Evolutionary conservation across 495 filamentous ascomycete genomes (phyloP), one percentile per base, ranked within the genome.

Genomic region (Lasiosphaeria ovina): DNA sequence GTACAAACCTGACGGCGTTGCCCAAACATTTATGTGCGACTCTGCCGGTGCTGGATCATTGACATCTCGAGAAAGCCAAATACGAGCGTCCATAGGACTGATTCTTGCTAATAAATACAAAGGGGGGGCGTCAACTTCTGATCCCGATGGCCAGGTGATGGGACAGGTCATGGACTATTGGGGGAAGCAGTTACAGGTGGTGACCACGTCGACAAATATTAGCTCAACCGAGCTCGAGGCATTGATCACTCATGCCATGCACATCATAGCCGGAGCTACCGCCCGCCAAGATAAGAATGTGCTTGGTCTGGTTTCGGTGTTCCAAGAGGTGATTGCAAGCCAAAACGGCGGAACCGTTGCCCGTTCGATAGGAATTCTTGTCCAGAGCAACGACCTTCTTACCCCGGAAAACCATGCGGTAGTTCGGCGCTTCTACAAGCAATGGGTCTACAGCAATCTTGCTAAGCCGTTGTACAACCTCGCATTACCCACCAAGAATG

Each of bases 51-150:
- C 67, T 35, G 64, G 56, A 16, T 14, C n/a, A 3, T 56, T 57
- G 3, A 53, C 60, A 11, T 45, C 58, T 8, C 35, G 56, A n/a
- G 49, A 50, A 55, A 61, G 51, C 38, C 57, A 72, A 34, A 65
- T 69, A 24, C 64, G 66, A 40, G 68, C 63, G n/a, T 63, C 69
- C 24, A 69, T 73, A 32, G 63, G 67, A 1, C 54, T 64, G 6
- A 69, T 75, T 8, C 65, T 74, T 11, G 65, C 70, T 50, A 74
- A 75, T 62, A 75, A 74, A 57, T 69, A 73, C 70, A 71, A 70
- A 35, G 61, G 63, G 6, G 67, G 63, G 3, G 62, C 65, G 3
- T 62, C 61, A n/a, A 66, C 67, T 2, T 58, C 62, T 14, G 68
- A 72, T 56, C 68, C 70, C 6, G 65, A 73, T 12, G 59, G 38